Percentiles rank a stretch among this genome's conserved stretches.
phyloP scores from a whole-genome alignment of 2,329 filamentous ascomycete genomes.

The Cercospora sp. region DNA sequence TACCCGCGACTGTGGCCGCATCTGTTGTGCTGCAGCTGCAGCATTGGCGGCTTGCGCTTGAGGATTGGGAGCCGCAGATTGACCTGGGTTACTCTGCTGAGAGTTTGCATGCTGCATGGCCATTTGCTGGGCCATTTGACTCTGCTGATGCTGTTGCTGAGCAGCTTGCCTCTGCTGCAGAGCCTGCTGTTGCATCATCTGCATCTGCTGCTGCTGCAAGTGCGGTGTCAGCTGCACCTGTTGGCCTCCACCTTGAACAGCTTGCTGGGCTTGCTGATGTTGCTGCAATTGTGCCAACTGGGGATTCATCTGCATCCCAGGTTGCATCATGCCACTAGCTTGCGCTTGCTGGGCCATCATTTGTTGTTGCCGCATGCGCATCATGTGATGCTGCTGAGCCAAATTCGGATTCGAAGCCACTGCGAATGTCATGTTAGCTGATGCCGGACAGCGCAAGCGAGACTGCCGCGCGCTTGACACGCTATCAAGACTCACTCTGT shows the following conservation, averaged over 20 bases:
- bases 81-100: conserved; percentile 52
- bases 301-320: conserved; percentile 37
- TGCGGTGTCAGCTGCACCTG: conserved; percentile 29
- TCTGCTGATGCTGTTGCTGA: conserved; percentile 39
- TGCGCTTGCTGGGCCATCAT: conserved; percentile 43
- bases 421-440: conserved; percentile 43
- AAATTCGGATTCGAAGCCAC: conserved; percentile 39
- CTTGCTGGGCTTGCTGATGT: conserved; percentile 41
- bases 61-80: conserved; percentile 44
- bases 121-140: conserved; percentile 44
- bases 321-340: conserved; percentile 34
- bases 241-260: conserved; percentile 24
- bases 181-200: conserved; percentile 42
- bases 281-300: conserved; percentile 44
- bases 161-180: conserved; percentile 42
- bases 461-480: background rate
- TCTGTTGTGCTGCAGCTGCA: conserved; percentile 38
- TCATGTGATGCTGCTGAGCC: conserved; percentile 39
- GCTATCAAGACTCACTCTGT: conserved; percentile 38
- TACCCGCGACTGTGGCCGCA: conserved; percentile 43
- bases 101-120: conserved; percentile 52
- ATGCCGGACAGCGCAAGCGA: background rate
- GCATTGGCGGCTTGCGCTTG: conserved; percentile 38
- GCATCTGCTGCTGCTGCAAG: conserved; percentile 43
- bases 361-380: conserved; percentile 50